Conservation (phyloP, 768 basidiomycete species). For the Myochromella boudieri region DNA sequence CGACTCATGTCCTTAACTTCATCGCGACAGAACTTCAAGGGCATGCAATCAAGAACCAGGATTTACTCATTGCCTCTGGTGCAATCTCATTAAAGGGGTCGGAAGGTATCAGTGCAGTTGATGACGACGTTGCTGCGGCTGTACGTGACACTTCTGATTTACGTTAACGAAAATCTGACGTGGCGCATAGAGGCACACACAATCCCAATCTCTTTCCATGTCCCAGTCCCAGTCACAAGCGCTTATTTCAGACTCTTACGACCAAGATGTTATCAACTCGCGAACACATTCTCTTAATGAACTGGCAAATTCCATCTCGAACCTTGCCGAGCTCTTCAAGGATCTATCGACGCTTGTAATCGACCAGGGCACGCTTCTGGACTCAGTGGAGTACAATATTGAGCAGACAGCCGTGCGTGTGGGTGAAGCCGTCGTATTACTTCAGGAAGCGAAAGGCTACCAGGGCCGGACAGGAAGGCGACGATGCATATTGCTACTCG, state of each 20-base stretch:
- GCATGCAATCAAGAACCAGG: constrained; percentile 96
- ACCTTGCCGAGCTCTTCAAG: constrained; percentile 93
- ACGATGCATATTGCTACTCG: constrained; percentile 88
- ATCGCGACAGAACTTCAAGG: constrained; percentile 73
- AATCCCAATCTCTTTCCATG: constrained; percentile 35
- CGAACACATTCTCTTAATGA: constrained; percentile 76
- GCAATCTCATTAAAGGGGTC: constrained; percentile 76
- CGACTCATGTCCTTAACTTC: constrained; percentile 2
- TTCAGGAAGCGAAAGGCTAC: constrained; percentile 81
- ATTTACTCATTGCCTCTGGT: constrained; percentile 88
- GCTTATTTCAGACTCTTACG: constrained; percentile 36
- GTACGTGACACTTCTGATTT: constrained; percentile 44
- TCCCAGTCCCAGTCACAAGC: constrained; percentile 37
- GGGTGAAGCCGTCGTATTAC: constrained; percentile 80
- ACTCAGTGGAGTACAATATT: constrained; percentile 97
- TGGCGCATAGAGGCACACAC: constrained; percentile 26
- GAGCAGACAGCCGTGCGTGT: constrained; percentile 86
- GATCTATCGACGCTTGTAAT: constrained; percentile 92
- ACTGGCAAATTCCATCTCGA: constrained; percentile 89
- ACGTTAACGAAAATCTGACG: background rate
- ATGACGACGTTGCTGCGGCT: constrained; percentile 88
- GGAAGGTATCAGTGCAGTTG: constrained; percentile 80
- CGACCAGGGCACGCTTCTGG: constrained; percentile 95
- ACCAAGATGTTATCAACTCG: constrained; percentile 39
- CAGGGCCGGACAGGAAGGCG: constrained; percentile 92